Evolutionary conservation across 495 filamentous ascomycete genomes (phyloP), one percentile per base, ranked within the genome.

Genomic region (Neohortaea acidophila): DNA sequence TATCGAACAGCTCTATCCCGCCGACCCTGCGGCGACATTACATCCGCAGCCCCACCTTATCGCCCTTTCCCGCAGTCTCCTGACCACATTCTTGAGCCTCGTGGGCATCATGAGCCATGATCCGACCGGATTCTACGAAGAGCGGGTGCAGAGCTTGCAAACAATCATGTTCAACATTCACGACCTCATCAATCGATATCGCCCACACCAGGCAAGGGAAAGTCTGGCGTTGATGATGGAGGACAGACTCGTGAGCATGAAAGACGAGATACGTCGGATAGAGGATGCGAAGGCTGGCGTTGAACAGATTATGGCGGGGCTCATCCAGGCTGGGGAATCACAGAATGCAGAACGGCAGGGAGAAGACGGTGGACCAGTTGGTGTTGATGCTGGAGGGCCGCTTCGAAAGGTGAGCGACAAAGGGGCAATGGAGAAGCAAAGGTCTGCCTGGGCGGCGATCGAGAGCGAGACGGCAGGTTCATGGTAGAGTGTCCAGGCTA

Each of bases 151-250:
- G 2, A 75, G 93, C 49, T 47, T 97, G n/a, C 66, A 74, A 48
- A 80, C 73, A 18, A 49, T 94, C 3, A 77, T 87, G 40, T 73
- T 84, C 51, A 94, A 96, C 58, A 78, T 85, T 37, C 83, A 94
- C 55, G 80, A 85, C 45, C 68, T 87, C 14, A 69, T 94, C 33
- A 97, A 97, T 56, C 77, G 89, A 41, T 96, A 94, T 57, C 76
- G 89, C 17, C 91, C 89, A 2, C 89, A 97, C 57, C 91, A 97
- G 58, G 85, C 86, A 18, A 64, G 89, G 25, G 91, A 96, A 60
- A 84, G 76, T 21, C 63, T 96, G 29, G 91, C 94, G 19, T 55
- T 76, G 52, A 72, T 89, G 68, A 89, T 97, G 85, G 84, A 94
- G 60, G 79, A 82, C 49, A 80, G 89, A 54, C 56, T 94, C 23